A percentile compares a stretch with the other conserved stretches of the same genome.
Evolutionary conservation across 768 basidiomycete species (phyloP).

Genomic region (Rhizopogon salebrosus): DNA sequence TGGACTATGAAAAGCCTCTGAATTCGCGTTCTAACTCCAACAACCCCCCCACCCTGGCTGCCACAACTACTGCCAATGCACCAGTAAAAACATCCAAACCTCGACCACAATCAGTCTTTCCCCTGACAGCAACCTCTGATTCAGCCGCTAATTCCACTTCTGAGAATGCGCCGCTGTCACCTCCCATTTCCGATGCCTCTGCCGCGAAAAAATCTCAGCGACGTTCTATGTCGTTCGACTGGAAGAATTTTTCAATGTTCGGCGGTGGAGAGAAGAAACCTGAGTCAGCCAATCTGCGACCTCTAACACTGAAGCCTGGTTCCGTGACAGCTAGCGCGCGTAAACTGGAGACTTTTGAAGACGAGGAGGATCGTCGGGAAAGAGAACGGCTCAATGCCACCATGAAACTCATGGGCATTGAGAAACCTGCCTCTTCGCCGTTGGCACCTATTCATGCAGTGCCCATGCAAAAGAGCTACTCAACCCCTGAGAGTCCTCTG

Average conservation of each 20-base stretch:
- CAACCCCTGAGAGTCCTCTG: slow-evolving; percentile 29
- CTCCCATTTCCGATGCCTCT: slow-evolving; percentile 19
- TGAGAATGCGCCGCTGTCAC: slow-evolving; percentile 16
- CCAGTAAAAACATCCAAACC: slow-evolving; percentile 30
- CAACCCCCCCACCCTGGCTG: slow-evolving; percentile 22
- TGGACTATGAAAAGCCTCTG: slow-evolving; percentile 71
- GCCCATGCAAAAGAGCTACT: slow-evolving; percentile 35
- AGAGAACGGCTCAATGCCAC: slow-evolving; percentile 85
- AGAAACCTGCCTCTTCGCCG: slow-evolving; percentile 49
- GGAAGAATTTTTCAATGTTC: slow-evolving; percentile 75
- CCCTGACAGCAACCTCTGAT: slow-evolving; percentile 33
- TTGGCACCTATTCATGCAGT: slow-evolving; percentile 18
- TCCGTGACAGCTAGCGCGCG: slow-evolving; percentile 52
- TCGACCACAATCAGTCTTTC: slow-evolving; percentile 60
- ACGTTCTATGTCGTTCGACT: slow-evolving; percentile 80
- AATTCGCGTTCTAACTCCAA: slow-evolving; percentile 40
- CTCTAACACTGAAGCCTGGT: slow-evolving; percentile 70
- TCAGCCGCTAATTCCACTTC: slow-evolving; percentile 31
- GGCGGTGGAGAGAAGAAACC: slow-evolving; percentile 56
- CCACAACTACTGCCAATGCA: slow-evolving; percentile 18
- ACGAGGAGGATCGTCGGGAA: slow-evolving; percentile 87
- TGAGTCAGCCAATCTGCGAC: slow-evolving; percentile 54
- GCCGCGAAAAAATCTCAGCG: slow-evolving; percentile 45
- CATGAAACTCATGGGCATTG: slow-evolving; percentile 93
- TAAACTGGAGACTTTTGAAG: slow-evolving; percentile 83